A percentile compares a stretch with the other conserved stretches of the same genome.
These are phyloP conservation scores for Globisporangium parvum DNA, from an alignment of 352 stramenopile genomes.

Conservation along the genomic window DNA sequence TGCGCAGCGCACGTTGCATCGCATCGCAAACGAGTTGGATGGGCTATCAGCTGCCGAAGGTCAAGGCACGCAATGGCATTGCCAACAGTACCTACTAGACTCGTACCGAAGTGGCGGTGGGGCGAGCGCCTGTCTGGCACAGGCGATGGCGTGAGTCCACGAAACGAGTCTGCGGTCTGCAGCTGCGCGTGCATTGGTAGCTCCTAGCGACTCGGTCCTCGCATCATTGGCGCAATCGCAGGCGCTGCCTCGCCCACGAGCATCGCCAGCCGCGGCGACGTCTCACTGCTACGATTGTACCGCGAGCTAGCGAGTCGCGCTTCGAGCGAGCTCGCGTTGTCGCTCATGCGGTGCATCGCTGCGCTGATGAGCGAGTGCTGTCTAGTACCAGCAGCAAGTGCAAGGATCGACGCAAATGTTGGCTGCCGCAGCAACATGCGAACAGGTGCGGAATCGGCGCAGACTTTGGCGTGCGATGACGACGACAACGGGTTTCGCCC, in stretches of 20 bases:
- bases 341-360: conserved; percentile 1
- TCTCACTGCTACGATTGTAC: conserved; percentile 2
- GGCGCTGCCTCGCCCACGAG: neutral
- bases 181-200: neutral
- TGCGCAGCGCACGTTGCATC: neutral
- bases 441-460: neutral
- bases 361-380: neutral
- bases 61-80: too few species aligned
- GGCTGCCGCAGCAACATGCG: neutral
- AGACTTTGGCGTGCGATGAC: neutral
- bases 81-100: too few species aligned
- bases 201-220: neutral
- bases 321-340: neutral
- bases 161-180: conserved; percentile 1
- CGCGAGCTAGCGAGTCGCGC: neutral
- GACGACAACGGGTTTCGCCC: too few species aligned
- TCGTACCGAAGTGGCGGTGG: too few species aligned
- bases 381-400: neutral
- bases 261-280: neutral
- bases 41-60: too few species aligned
- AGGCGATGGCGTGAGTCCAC: conserved; percentile 6
- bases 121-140: too few species aligned
- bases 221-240: neutral
- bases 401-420: neutral
- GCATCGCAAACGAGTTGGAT: too few species aligned